Percentiles rank a stretch among this genome's conserved stretches.
Evolutionary conservation across 169 alveolate genomes (phyloP).

Genomic region (Plasmodium sp.): DNA sequence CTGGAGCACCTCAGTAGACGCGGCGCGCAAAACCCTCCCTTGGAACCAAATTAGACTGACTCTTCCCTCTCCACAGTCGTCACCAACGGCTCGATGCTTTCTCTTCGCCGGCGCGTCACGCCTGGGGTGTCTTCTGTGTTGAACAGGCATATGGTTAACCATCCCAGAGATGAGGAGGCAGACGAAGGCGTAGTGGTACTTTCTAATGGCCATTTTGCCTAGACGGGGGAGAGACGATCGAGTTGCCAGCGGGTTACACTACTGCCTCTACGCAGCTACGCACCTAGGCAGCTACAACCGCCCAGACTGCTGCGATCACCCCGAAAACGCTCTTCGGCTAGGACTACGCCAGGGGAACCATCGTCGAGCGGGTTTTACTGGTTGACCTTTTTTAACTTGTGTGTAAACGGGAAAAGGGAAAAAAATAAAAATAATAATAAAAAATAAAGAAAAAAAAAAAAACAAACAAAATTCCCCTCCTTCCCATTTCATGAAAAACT

Average conservation of each 20-base stretch:
- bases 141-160: not conserved
- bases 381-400: not conserved
- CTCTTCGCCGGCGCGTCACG: not conserved
- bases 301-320: not conserved
- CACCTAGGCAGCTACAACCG: not conserved
- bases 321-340: not conserved
- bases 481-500: not conserved
- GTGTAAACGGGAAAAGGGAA: not conserved
- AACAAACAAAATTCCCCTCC: not conserved
- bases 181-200: not conserved
- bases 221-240: not conserved
- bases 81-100: not conserved
- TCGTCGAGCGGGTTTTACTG: not conserved
- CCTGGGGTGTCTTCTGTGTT: not conserved
- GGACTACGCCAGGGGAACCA: not conserved
- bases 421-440: not conserved
- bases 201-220: not conserved
- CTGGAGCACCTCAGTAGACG: not conserved
- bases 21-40: not conserved
- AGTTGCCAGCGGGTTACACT: not conserved
- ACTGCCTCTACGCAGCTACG: not conserved
- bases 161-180: not conserved
- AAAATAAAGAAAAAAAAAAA: not conserved
- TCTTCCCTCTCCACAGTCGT: not conserved
- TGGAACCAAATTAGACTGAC: not conserved